These are phyloP conservation scores for Ruellia speciosa DNA, from an alignment of 305 asterid species.

Conservation along the genomic window DNA sequence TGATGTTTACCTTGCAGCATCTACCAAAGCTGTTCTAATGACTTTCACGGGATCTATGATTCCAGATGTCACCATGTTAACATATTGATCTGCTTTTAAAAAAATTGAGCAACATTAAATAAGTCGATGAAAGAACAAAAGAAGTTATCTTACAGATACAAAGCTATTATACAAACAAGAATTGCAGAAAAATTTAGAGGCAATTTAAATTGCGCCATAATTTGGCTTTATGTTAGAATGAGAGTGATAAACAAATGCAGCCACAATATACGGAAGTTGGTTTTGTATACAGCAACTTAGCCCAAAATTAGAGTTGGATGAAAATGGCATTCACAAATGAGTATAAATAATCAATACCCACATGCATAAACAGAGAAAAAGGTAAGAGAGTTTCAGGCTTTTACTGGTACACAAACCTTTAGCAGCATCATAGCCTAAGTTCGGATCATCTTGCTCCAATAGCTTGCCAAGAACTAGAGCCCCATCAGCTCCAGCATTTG, in stretches of 20 bases:
- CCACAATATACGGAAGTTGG: too few relatives aligned
- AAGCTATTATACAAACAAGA: not conserved
- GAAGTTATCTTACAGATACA: not conserved
- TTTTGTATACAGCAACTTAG: too few relatives aligned
- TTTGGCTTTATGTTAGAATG: too few relatives aligned
- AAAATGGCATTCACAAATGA: conserved; percentile 5
- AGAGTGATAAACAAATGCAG: too few relatives aligned
- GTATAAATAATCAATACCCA: not conserved
- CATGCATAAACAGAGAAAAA: not conserved
- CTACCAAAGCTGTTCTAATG: conserved; percentile 67
- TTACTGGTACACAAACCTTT: conserved; percentile 42
- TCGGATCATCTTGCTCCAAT: conserved; percentile 65
- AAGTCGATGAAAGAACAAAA: not conserved
- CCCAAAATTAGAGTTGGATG: not conserved
- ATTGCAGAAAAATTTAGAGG: too few relatives aligned
- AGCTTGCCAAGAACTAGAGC: conserved; percentile 60
- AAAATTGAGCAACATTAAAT: not conserved
- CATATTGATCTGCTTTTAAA: conserved; percentile 44
- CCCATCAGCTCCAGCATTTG: conserved; percentile 77
- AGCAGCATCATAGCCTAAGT: conserved; percentile 79
- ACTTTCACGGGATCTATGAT: conserved; percentile 77
- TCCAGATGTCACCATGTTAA: conserved; percentile 78
- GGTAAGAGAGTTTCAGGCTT: not conserved
- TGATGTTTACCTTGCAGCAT: conserved; percentile 63
- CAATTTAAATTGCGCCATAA: too few relatives aligned